Conservation (phyloP, 805 yeast species). For the Jamesozyma spencerorum region DNA sequence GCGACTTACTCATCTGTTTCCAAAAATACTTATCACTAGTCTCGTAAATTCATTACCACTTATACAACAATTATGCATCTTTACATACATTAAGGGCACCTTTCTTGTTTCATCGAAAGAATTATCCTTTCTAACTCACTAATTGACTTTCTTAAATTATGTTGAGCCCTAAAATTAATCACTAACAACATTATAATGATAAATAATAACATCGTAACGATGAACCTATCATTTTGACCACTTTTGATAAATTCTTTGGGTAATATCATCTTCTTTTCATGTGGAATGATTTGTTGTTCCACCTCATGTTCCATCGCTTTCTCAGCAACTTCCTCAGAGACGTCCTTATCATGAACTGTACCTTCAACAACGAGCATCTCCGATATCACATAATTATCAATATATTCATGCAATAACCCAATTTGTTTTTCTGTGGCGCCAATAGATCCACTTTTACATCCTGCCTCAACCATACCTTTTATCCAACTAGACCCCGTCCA, state of each 20-base stretch:
- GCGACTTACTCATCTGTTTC: too few species aligned
- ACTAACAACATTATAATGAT: conserved; percentile 1
- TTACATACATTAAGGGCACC: too few species aligned
- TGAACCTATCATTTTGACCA: not conserved
- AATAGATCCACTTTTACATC: conserved; percentile 71
- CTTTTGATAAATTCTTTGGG: not conserved
- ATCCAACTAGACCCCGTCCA: conserved; percentile 95
- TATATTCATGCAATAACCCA: conserved; percentile 18
- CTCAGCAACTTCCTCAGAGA: not conserved
- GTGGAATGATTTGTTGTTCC: too few species aligned
- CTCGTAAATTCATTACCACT: too few species aligned
- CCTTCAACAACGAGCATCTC: not conserved
- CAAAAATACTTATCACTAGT: too few species aligned
- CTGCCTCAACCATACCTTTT: conserved; percentile 78
- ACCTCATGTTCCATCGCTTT: not conserved
- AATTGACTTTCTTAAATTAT: conserved; percentile 2
- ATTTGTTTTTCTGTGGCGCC: conserved; percentile 46
- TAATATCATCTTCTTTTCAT: too few species aligned
- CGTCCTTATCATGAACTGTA: not conserved
- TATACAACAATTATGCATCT: too few species aligned
- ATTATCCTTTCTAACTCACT: not conserved
- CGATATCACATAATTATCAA: conserved; percentile 14
- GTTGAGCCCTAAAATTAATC: conserved; percentile 2
- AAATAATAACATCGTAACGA: not conserved
- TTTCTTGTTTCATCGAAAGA: not conserved